Evolutionary conservation across 306 rosid genomes (phyloP).

Genomic region (Rosa chinensis): DNA sequence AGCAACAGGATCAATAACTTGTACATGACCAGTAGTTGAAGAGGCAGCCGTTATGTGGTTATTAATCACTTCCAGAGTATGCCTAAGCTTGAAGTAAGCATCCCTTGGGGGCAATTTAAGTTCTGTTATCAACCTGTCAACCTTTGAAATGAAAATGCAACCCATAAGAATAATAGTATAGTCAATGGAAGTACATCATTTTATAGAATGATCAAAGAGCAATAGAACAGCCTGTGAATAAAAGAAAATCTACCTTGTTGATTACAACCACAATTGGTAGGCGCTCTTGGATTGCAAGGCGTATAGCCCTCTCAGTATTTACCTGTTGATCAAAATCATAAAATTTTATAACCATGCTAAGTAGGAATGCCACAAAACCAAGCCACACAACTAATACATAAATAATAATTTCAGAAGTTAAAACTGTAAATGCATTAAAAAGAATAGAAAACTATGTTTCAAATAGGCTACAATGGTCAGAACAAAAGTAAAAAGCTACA

Average conservation of each 20-base stretch:
- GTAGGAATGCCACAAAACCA: not conserved
- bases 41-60: conserved; percentile 83
- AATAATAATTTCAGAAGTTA: not conserved
- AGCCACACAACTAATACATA: not conserved
- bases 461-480: not conserved
- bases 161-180: conserved; percentile 21
- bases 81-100: conserved; percentile 92
- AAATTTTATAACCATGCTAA: not conserved
- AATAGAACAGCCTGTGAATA: not conserved
- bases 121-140: conserved; percentile 93
- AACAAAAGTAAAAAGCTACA: not conserved
- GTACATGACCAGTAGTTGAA: conserved; percentile 86
- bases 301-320: conserved; percentile 94
- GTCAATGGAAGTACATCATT: not conserved
- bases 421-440: not conserved
- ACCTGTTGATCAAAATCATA: conserved; percentile 48
- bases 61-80: conserved; percentile 88
- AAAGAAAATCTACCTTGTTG: conserved; percentile 63
- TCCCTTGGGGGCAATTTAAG: conserved; percentile 94
- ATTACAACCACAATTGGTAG: conserved; percentile 89
- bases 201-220: not conserved
- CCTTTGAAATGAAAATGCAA: conserved; percentile 43
- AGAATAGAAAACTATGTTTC: not conserved
- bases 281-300: conserved; percentile 85
- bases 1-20: conserved; percentile 81